Base-by-base conservation (phyloP, 371 early-diverging fungal species). In the Mucor plumbeus region DNA sequence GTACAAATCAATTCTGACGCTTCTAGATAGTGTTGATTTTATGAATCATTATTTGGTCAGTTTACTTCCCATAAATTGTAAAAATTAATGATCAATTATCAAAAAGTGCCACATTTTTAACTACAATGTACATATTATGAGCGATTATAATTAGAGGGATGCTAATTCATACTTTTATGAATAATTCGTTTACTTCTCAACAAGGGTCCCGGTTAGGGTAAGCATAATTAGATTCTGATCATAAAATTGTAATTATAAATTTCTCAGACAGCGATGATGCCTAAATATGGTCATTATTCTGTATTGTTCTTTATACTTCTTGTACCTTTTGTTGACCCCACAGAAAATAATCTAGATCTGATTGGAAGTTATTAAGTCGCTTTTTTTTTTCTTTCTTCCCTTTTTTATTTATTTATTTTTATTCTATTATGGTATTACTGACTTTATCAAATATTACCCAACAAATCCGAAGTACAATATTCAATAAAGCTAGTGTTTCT, bases 391-490 rank as follows among this genome's bases (percentile, higher is more conserved):
- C 31, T 44, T 19, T 59, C 26, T 21, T 63, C 5, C 14, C 17
- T 34, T 31, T 33, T 7, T 8, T 41, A 55, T 55, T 33, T 31
- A 6, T 55, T 33, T 41, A 26, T n/a, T 38, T 38, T 38, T 38
- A 38, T 38, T 38, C 5, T 38, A 58, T 5, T 15, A 66, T 66
- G 66, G 33, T 31, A 41, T 35, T 60, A 9, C 35, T 66, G 59
- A 60, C 61, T 50, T 35, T 60, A 10, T 34, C 66, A 14, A 55
- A 66, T 15, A 60, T 66, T 33, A 53, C 66, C 0, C 60, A 53
- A 4, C 66, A 66, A 10, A 14, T 66, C 8, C 40, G 43, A 17
- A 41, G 31, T 43, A 10, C 61, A 1, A 14, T 59, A 26, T 21
- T 59, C n/a, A 53, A 10, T 8, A 65, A 65, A 50, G 59, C 59